Conservation (phyloP, 2,329 filamentous ascomycete genomes). For the Phaeosphaeria sp. region DNA sequence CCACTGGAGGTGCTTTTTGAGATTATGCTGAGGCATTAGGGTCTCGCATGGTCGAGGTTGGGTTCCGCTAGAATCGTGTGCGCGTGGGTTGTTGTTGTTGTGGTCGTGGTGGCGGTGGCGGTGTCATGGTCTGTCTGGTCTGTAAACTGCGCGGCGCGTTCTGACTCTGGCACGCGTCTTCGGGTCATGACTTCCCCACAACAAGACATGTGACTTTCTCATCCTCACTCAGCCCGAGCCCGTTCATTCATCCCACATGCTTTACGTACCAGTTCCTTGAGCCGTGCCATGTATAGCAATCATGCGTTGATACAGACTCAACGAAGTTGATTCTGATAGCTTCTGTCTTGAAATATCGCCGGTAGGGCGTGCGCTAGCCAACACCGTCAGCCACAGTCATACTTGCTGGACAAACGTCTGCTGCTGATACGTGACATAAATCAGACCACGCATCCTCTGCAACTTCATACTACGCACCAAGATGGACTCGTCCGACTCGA, state of each 20-base stretch:
- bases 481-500: slow-evolving; percentile 18
- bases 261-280: no score
- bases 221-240: neutral
- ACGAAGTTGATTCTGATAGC: no score
- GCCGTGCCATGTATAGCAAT: no score
- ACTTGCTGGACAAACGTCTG: neutral
- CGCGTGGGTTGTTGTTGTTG: slow-evolving; percentile 21
- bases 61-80: slow-evolving; percentile 28
- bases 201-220: slow-evolving; percentile 34
- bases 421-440: neutral
- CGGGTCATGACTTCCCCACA: slow-evolving; percentile 28
- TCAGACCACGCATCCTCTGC: neutral
- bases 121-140: slow-evolving; percentile 15
- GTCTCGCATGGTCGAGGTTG: slow-evolving; percentile 32
- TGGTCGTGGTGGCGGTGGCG: slow-evolving; percentile 26
- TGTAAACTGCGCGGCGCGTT: neutral
- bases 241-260: no score
- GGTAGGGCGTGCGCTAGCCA: neutral
- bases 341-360: neutral
- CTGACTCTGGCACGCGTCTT: slow-evolving; percentile 2
- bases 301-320: no score
- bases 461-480: neutral
- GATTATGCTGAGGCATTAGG: slow-evolving; percentile 58
- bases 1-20: slow-evolving; percentile 57
- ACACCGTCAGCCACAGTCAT: neutral